Conservation (phyloP, 2,329 filamentous ascomycete genomes). For the Trichothecium roseum region DNA sequence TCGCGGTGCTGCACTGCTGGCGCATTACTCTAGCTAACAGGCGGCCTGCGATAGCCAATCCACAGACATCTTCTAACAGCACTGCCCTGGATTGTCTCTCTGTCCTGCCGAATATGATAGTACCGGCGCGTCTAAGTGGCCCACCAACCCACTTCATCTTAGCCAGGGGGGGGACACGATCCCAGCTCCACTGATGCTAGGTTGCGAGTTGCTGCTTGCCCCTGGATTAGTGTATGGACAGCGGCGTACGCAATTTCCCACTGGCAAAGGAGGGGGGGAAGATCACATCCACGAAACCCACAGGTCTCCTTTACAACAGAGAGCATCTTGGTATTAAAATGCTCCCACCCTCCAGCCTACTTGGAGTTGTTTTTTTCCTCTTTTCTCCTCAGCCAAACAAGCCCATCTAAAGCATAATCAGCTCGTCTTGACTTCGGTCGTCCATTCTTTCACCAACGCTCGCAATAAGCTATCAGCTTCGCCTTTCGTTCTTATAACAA, state of each 20-base stretch:
- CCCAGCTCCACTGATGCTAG: too few relatives aligned
- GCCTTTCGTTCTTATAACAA: conserved; percentile 21
- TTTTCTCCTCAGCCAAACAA: conserved; percentile 32
- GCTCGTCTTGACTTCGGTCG: conserved; percentile 43
- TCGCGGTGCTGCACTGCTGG: too few relatives aligned
- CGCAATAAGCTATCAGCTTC: conserved; percentile 19
- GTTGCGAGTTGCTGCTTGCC: conserved; percentile 1
- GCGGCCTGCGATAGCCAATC: too few relatives aligned
- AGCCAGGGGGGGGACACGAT: too few relatives aligned
- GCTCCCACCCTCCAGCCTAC: conserved; percentile 1
- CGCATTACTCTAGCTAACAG: too few relatives aligned
- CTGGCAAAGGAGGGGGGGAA: neutral
- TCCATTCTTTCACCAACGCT: conserved; percentile 38
- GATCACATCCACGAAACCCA: too few relatives aligned
- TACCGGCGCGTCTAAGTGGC: too few relatives aligned
- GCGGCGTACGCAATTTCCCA: conserved; percentile 4
- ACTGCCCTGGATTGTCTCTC: too few relatives aligned
- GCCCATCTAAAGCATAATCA: conserved; percentile 24
- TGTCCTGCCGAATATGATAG: too few relatives aligned
- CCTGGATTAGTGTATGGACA: conserved; percentile 3
- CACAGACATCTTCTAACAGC: too few relatives aligned
- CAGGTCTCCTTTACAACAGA: too few relatives aligned
- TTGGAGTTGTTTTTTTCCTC: conserved; percentile 6
- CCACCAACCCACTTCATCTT: too few relatives aligned
- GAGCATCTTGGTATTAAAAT: conserved; percentile 5